Conservation (phyloP, 768 basidiomycete genomes). For the Boletus fagicola region DNA sequence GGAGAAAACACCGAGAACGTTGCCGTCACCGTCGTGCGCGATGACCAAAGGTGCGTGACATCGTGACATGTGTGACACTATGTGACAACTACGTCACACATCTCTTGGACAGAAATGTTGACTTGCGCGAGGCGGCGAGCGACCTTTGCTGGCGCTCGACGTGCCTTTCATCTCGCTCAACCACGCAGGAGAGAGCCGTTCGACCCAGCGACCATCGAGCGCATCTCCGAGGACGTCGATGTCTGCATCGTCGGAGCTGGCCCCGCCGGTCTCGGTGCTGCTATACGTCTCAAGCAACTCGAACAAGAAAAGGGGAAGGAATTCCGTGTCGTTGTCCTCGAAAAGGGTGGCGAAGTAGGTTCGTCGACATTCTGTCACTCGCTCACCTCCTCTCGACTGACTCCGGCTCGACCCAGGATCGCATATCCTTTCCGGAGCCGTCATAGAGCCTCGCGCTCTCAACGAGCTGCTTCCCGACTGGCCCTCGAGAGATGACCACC, state of each 20-base stretch:
- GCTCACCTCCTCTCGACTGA: not conserved
- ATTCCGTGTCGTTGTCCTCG: conserved; percentile 88
- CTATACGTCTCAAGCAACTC: conserved; percentile 92
- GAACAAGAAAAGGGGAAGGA: conserved; percentile 50
- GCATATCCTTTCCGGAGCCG: conserved; percentile 94
- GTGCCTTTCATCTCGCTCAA: conserved; percentile 18
- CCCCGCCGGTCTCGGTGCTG: conserved; percentile 94
- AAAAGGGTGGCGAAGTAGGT: conserved; percentile 95
- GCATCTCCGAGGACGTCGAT: conserved; percentile 89
- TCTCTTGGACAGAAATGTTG: not conserved
- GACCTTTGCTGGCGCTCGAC: not conserved
- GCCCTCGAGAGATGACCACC: conserved; percentile 63
- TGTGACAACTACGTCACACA: not conserved
- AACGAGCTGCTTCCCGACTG: conserved; percentile 90
- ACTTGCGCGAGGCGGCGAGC: conserved; percentile 1
- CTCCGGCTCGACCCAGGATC: conserved; percentile 52
- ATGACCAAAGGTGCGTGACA: not conserved
- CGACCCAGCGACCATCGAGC: conserved; percentile 65
- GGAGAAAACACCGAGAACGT: not conserved
- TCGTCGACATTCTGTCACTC: conserved; percentile 29
- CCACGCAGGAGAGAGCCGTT: conserved; percentile 35
- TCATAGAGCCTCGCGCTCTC: conserved; percentile 89
- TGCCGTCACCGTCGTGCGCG: not conserved
- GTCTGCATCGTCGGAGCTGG: conserved; percentile 97
- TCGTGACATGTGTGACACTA: not conserved